Base-by-base conservation (phyloP, 331 rosid genomes). In the Quercus lobata region DNA sequence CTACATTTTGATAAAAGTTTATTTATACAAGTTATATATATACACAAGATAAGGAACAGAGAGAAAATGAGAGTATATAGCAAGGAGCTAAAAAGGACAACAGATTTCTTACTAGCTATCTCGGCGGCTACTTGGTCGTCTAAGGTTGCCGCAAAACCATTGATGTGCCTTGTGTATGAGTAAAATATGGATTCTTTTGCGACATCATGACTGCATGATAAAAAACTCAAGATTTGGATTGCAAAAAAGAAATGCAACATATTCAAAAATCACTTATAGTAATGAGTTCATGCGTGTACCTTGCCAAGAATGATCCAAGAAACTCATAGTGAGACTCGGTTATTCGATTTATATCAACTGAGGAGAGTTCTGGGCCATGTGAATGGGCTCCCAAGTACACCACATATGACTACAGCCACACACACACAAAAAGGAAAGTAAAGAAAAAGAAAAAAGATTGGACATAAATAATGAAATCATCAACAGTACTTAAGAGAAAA, bases 351-450 rank as follows among this genome's bases (percentile, higher is more conserved):
- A 74, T 83, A 49, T 90, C 89, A 83, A 78, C 54, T 15, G 85
- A 79, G 25, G 88, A 81, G 24, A 81, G 73, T 74, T 85, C 81
- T 65, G 86, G 82, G 75, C 80, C 81, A 69, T 87, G 93, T 30
- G 94, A 86, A 65, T 94, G 98, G 10, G 91, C 81, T 85, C 98
- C 98, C 76, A 94, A 57, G 82, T 94, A 94, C 37, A 94, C 97
- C 3, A 92, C 91, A 83, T 94, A 94, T 15, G 98, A 88, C 98
- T 91, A 60, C 76, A 84, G 52, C 8, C 71, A 79, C 70, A 54
- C 56, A 22, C 56, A 22, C 29, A 27, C 29, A 4, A 73, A 57
- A 14, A 18, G 16, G 0, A 41, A 41, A 41, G 49, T 2, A 41
- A 41, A 8, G 49, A 41, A 41, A 41, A 41, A 9, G 49, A 41